Evolutionary conservation across 257 asterid species (phyloP).

Genomic region (Forsythia viridissima): DNA sequence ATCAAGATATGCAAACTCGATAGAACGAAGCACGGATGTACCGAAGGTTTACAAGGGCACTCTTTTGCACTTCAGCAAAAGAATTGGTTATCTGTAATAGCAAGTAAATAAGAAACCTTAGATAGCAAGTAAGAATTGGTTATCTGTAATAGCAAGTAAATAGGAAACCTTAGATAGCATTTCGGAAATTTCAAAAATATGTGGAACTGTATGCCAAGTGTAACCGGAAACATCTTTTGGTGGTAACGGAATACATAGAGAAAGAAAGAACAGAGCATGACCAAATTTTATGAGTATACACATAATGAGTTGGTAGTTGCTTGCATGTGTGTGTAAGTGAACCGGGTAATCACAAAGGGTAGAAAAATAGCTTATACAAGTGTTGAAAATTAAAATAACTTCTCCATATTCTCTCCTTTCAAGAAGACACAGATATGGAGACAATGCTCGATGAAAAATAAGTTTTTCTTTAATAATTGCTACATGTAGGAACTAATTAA

Average conservation of each 20-base stretch:
- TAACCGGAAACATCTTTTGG: not conserved
- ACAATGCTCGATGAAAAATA: not conserved
- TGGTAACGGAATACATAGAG: not conserved
- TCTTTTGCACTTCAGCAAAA: not conserved
- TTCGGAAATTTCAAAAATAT: not conserved
- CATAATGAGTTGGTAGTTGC: not conserved
- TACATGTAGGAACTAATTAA: not conserved
- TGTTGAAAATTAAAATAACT: not conserved
- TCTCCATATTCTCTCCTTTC: not conserved
- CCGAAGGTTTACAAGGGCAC: not conserved
- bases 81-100: not conserved
- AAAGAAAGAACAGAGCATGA: not conserved
- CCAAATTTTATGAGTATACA: not conserved
- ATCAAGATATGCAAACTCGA: conserved; percentile 22
- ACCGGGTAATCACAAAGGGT: not conserved
- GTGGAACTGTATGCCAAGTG: not conserved
- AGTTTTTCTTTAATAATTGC: not conserved
- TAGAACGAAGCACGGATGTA: not conserved
- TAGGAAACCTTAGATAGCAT: not conserved
- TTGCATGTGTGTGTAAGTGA: not conserved
- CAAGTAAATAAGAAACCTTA: not conserved
- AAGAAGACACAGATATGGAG: not conserved
- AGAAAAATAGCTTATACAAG: not conserved
- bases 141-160: not conserved
- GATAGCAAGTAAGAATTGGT: not conserved